Percentiles rank a stretch among this genome's conserved stretches.
phyloP scores from a whole-genome alignment of 345 rosid species.

The Salix exigua region DNA sequence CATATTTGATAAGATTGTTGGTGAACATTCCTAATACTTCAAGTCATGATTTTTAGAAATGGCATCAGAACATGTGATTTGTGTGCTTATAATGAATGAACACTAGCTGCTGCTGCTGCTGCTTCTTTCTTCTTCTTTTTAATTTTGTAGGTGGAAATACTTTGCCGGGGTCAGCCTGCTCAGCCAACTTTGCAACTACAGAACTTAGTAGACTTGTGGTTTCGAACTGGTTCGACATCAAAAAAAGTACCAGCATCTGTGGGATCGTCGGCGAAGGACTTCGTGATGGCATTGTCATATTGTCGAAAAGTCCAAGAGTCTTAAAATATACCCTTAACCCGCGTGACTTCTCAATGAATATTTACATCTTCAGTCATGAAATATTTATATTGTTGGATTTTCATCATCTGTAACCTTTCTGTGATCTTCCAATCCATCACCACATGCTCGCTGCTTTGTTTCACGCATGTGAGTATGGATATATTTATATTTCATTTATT shows the following conservation, averaged over 20 bases:
- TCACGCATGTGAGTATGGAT: not conserved
- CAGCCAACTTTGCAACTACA: conserved; percentile 51
- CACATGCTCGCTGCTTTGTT: not conserved
- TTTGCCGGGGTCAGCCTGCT: conserved; percentile 71
- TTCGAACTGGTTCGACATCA: conserved; percentile 44
- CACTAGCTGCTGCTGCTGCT: not conserved
- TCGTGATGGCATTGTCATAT: conserved; percentile 69
- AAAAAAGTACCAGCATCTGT: conserved; percentile 43
- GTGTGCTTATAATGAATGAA: not conserved
- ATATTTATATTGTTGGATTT: not conserved
- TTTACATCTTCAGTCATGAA: not conserved
- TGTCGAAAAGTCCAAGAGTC: conserved; percentile 44
- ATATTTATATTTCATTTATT: not conserved
- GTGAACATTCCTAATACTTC: too few species aligned
- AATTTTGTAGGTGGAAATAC: conserved; percentile 63
- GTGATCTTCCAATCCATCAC: not conserved
- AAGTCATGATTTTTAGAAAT: not conserved
- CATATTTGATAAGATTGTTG: not conserved
- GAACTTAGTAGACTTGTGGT: conserved; percentile 67
- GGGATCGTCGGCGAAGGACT: conserved; percentile 83
- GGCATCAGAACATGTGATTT: not conserved
- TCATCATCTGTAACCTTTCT: not conserved
- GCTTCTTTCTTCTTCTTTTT: not conserved
- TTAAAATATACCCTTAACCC: not conserved
- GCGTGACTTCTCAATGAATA: not conserved